phyloP scores from a whole-genome alignment of 2,329 filamentous ascomycete species.

The Ascochyta koolunga region DNA sequence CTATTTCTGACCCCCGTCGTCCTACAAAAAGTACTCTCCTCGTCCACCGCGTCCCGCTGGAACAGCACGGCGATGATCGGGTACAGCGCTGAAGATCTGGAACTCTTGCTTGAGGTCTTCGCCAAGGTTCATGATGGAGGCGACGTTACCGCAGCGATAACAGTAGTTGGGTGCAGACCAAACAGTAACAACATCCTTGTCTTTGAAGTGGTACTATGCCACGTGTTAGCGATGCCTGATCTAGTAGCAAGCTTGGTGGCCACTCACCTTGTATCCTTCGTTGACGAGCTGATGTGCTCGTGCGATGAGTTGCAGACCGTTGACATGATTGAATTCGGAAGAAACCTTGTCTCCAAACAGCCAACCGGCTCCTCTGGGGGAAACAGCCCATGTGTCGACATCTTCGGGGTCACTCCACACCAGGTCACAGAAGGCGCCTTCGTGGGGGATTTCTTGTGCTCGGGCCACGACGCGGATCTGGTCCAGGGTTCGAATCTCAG shows the following conservation, averaged over 20 bases:
- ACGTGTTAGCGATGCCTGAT: not conserved
- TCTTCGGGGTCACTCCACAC: conserved; percentile 87
- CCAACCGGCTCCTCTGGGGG: conserved; percentile 71
- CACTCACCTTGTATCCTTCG: conserved; percentile 71
- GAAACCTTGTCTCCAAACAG: conserved; percentile 74
- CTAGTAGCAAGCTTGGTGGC: not conserved
- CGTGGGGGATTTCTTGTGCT: conserved; percentile 94
- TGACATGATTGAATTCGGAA: conserved; percentile 79
- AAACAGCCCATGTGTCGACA: conserved; percentile 73
- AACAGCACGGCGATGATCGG: conserved; percentile 80
- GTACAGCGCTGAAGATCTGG: conserved; percentile 89
- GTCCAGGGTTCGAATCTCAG: conserved; percentile 95
- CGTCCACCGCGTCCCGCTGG: conserved; percentile 65
- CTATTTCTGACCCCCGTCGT: not conserved
- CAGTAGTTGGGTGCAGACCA: conserved; percentile 81
- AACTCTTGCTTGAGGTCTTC: conserved; percentile 93
- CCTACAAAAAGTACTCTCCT: conserved; percentile 59
- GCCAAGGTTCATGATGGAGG: conserved; percentile 88
- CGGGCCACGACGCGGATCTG: conserved; percentile 76
- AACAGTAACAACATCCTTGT: conserved; percentile 96
- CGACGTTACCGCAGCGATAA: conserved; percentile 65
- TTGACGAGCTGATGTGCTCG: conserved; percentile 78
- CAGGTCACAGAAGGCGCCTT: conserved; percentile 97
- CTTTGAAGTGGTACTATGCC: conserved; percentile 82
- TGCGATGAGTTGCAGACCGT: conserved; percentile 73